Evolutionary conservation across 2,329 filamentous ascomycete genomes (phyloP).

Genomic region (Phialophora macrospora): DNA sequence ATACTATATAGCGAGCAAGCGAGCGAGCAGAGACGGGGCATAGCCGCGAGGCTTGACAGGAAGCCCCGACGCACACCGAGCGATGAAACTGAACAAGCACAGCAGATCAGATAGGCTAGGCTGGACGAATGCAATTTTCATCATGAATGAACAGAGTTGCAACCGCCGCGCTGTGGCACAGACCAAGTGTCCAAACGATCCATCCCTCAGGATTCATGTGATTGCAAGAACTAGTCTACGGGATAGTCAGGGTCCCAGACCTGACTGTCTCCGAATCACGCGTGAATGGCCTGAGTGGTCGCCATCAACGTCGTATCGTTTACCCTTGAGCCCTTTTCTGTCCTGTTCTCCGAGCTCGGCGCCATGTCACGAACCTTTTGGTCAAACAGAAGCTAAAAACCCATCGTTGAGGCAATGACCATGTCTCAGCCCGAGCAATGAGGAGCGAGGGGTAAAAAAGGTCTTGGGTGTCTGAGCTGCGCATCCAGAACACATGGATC

Average conservation of each 20-base stretch:
- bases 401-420: background rate
- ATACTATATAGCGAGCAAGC: conserved; percentile 12
- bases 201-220: background rate
- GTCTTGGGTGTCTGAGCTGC: conserved; percentile 8
- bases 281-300: background rate
- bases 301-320: background rate
- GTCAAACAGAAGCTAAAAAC: background rate
- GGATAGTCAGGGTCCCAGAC: background rate
- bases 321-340: background rate
- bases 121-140: background rate
- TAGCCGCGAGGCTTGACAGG: background rate
- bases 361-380: background rate
- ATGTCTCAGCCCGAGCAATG: conserved; percentile 4
- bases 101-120: conserved; percentile 3
- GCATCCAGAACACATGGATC: conserved; percentile 10
- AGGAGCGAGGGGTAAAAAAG: background rate
- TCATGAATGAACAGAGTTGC: background rate
- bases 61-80: background rate
- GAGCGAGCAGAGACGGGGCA: background rate
- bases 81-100: background rate
- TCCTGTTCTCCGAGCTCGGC: conserved; percentile 8
- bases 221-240: background rate
- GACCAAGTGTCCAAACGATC: background rate
- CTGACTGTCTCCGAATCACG: background rate
- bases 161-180: background rate